Evolutionary conservation across 2,329 filamentous ascomycete genomes (phyloP), one percentile per base, ranked within the genome.

Genomic region (Penicillium sp.): DNA sequence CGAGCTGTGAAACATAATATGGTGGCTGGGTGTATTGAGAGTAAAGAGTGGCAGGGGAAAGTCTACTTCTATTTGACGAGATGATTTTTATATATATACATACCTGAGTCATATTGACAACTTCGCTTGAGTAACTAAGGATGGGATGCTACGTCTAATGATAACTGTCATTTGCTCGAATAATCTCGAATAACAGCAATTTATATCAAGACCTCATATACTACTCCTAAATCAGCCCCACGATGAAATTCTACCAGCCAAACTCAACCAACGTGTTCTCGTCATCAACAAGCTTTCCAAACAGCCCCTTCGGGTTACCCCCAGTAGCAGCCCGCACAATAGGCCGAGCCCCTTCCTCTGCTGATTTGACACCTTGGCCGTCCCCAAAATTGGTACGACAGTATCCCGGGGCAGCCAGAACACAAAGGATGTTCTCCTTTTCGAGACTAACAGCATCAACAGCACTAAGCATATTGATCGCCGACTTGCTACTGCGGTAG

Each of bases 11-110:
- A 50, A 39, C 51, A 48, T 40, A 58, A 63, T 11, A 49, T 61
- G 36, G 33, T 63, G 16, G 57, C 59, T 4, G 59, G 54, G 2
- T 43, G 59, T 29, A 60, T 63, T 53, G 61, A 60, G 44, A 60
- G 54, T 45, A 61, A 63, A 51, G 36, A 41, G 39, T 55, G 58
- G 46, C 45, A 47, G 40, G 56, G 54, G 27, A 61, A 51, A 10
- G 56, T 61, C 23, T 61, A 60, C 38, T 61, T 60, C 27, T 63
- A 63, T 27, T 49, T 61, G 48, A 60, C 31, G 19, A 55, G 39
- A 25, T 60, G 11, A 38, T 19, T 38, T 4, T 19, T 38, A 5
- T 38, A 36, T 36, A n/a, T 21, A 21, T n/a, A 10, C 10, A 19
- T 38, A n/a, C 8, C 16, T 38, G 4, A 16, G 6, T n/a, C 1